These are phyloP conservation scores for Trypanosoma congolense DNA, from an alignment of 208 protist genomes.

Conservation along the genomic window DNA sequence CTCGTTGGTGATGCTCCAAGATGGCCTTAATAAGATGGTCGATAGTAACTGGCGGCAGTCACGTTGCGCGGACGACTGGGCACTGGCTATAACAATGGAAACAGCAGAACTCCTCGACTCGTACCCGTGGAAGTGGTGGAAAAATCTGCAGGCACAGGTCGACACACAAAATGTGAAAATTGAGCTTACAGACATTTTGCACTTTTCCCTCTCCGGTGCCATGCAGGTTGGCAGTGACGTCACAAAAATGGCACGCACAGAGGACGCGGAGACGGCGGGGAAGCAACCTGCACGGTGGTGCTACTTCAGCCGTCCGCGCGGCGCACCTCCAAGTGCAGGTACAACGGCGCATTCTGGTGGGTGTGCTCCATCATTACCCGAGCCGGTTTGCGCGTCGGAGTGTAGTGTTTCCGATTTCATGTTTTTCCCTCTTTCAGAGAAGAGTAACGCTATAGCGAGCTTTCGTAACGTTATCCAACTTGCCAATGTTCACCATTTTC, in stretches of 20 bases:
- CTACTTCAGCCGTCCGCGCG: conserved; percentile 9
- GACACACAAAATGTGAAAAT: conserved; percentile 87
- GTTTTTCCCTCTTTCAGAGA: conserved; percentile 65
- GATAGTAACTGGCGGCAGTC: conserved; percentile 60
- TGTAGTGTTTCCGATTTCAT: conserved; percentile 34
- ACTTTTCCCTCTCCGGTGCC: conserved; percentile 85
- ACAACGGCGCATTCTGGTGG: no score
- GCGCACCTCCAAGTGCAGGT: no score
- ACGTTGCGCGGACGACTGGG: conserved; percentile 77
- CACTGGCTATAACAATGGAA: conserved; percentile 88
- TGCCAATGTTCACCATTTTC: conserved; percentile 69
- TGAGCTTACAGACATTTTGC: conserved; percentile 88
- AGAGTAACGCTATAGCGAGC: conserved; percentile 67
- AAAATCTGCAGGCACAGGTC: conserved; percentile 67
- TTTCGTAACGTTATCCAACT: conserved; percentile 89
- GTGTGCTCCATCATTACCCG: background rate
- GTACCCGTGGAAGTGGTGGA: conserved; percentile 94
- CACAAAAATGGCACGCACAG: conserved; percentile 14
- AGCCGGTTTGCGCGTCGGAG: background rate
- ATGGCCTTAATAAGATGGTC: conserved; percentile 79
- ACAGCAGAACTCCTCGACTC: conserved; percentile 84
- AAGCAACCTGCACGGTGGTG: conserved; percentile 28
- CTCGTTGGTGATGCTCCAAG: conserved; percentile 71
- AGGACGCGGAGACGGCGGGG: background rate
- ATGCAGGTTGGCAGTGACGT: conserved; percentile 53